phyloP scores from a whole-genome alignment of 768 basidiomycete genomes.

The Pleurotus ostreatus region DNA sequence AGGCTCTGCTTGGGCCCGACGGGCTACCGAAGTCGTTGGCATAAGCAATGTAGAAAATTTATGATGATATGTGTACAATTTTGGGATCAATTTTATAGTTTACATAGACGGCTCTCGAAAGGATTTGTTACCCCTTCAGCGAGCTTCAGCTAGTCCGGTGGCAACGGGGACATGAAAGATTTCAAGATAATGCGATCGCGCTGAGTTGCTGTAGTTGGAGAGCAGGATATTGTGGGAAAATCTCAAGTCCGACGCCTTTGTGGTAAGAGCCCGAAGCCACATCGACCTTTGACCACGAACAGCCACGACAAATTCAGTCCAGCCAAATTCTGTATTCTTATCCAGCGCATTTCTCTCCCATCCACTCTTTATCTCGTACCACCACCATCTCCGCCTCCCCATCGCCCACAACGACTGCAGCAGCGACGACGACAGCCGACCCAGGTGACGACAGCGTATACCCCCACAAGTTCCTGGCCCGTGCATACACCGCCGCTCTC shows the following conservation, averaged over 20 bases:
- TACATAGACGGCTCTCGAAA: not conserved
- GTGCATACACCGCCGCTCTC: not conserved
- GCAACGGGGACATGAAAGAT: not conserved
- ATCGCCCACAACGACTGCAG: not conserved
- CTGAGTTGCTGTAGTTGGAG: not conserved
- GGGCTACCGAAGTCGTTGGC: constrained; percentile 62
- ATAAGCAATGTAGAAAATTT: not conserved
- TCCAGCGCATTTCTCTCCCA: not conserved
- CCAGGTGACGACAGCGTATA: not conserved
- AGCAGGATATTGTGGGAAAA: constrained; percentile 2
- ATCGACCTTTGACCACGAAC: constrained; percentile 40
- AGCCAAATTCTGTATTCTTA: not conserved
- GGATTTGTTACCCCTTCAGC: too few relatives aligned
- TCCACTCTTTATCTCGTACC: not conserved
- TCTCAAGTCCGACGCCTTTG: constrained; percentile 7
- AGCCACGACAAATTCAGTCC: constrained; percentile 38
- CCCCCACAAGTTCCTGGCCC: not conserved
- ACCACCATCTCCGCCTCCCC: not conserved
- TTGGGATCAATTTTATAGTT: not conserved
- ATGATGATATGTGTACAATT: not conserved
- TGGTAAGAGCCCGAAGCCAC: constrained; percentile 10
- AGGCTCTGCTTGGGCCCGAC: constrained; percentile 59
- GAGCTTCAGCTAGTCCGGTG: not conserved
- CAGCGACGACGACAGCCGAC: too few relatives aligned
- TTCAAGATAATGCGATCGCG: not conserved